Conservation (phyloP, 345 rosid genomes). For the Bruguiera parviflora region DNA sequence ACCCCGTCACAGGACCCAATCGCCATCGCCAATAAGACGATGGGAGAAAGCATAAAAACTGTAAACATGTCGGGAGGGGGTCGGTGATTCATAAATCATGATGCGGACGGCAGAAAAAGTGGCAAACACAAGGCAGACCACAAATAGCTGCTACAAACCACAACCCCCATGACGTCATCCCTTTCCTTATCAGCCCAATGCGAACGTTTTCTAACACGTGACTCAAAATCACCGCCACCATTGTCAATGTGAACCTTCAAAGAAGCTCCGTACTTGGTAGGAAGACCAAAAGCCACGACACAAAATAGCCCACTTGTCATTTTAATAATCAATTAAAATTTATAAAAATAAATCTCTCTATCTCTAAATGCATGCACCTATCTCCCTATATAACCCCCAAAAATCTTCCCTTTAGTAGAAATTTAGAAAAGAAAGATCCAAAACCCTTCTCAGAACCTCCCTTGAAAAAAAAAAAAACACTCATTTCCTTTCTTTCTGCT, state of each 20-base stretch:
- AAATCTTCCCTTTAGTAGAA: not conserved
- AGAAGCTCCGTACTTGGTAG: slow-evolving; percentile 1
- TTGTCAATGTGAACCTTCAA: slow-evolving; percentile 1
- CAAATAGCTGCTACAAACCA: slow-evolving; percentile 21
- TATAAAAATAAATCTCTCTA: not conserved
- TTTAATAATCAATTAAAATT: no score
- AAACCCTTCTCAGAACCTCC: no score
- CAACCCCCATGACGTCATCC: slow-evolving; percentile 1
- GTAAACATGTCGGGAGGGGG: no score
- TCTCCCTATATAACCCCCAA: slow-evolving; percentile 20
- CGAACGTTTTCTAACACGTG: slow-evolving; percentile 9
- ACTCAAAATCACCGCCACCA: not conserved
- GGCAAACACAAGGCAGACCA: not conserved
- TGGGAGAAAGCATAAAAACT: no score
- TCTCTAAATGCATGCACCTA: slow-evolving; percentile 31
- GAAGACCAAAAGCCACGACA: not conserved
- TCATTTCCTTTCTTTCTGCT: not conserved
- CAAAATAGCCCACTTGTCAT: no score
- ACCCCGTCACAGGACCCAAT: no score
- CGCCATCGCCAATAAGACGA: no score
- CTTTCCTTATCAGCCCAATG: no score
- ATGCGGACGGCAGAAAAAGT: no score
- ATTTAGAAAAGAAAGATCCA: not conserved
- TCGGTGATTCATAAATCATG: no score
- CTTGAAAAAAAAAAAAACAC: no score